A percentile compares a stretch with the other conserved stretches of the same genome.
Conservation (phyloP, 2,329 filamentous ascomycete species). For the Talaromyces sp. region DNA sequence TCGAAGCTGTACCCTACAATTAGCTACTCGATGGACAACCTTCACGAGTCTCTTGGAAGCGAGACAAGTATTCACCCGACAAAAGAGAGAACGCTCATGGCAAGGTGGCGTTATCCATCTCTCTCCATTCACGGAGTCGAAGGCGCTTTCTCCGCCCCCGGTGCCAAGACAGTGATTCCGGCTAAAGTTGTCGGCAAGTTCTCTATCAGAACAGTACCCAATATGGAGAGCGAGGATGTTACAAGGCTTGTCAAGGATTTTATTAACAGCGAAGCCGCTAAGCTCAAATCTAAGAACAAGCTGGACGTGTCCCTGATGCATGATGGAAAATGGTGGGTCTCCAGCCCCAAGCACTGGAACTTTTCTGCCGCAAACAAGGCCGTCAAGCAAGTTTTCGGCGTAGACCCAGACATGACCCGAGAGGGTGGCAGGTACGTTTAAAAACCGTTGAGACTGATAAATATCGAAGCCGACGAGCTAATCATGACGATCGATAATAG, state of each 20-base stretch:
- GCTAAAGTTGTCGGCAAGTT: conserved; percentile 98
- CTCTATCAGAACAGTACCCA: conserved; percentile 91
- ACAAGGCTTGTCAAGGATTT: conserved; percentile 81
- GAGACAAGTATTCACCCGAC: conserved; percentile 80
- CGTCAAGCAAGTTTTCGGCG: conserved; percentile 90
- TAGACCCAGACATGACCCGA: conserved; percentile 89
- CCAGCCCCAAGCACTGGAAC: conserved; percentile 98
- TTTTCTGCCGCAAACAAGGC: conserved; percentile 92
- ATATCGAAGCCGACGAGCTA: conserved; percentile 14
- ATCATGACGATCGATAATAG: conserved; percentile 44
- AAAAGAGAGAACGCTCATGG: conserved; percentile 92
- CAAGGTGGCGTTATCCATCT: conserved; percentile 90
- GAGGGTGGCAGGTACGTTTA: conserved; percentile 76
- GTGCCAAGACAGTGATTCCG: conserved; percentile 97
- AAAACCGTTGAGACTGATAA: background rate
- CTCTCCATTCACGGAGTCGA: conserved; percentile 92
- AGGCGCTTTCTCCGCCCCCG: conserved; percentile 86
- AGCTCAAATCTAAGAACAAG: conserved; percentile 87
- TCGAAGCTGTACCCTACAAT: conserved; percentile 83
- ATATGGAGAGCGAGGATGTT: conserved; percentile 92
- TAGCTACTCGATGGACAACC: conserved; percentile 91
- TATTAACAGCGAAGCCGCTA: conserved; percentile 77
- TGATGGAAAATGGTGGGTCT: conserved; percentile 97
- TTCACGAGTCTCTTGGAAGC: conserved; percentile 87
- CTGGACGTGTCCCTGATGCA: conserved; percentile 78